These are phyloP conservation scores for Phytophthora tubulina DNA, from an alignment of 352 stramenopile species.

Conservation along the genomic window DNA sequence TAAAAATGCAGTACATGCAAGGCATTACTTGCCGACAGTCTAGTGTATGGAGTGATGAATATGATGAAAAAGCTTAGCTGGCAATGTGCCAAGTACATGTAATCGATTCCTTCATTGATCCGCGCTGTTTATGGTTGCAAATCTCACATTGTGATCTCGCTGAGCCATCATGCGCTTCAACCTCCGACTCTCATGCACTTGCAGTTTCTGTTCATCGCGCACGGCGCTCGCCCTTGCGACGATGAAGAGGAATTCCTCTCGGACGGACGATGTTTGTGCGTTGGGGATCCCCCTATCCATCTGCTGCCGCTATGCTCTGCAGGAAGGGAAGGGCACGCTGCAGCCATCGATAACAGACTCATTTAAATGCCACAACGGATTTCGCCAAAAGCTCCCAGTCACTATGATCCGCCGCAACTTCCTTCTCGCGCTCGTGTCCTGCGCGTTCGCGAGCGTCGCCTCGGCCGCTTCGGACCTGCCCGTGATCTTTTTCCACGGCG, in stretches of 20 bases:
- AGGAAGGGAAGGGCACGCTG: constrained; percentile 11
- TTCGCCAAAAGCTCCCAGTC: constrained; percentile 24
- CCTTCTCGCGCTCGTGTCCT: constrained; percentile 21
- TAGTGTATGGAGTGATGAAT: no score
- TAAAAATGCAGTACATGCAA: no score
- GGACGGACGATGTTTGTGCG: constrained; percentile 18
- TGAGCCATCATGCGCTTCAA: constrained; percentile 16
- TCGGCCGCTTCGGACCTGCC: constrained; percentile 32
- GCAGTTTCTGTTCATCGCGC: constrained; percentile 6
- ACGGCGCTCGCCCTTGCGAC: constrained; percentile 1
- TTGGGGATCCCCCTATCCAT: constrained; percentile 11
- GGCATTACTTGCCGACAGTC: no score
- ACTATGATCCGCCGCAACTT: constrained; percentile 22
- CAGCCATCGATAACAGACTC: constrained; percentile 22
- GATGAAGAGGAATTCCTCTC: constrained; percentile 1
- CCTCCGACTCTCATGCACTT: constrained; percentile 17
- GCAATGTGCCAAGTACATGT: neutral
- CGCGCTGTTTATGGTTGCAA: constrained; percentile 19
- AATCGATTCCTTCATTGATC: neutral
- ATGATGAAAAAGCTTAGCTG: no score
- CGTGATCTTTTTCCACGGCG: constrained; percentile 58
- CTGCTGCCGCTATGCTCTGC: constrained; percentile 14
- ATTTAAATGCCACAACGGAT: constrained; percentile 26
- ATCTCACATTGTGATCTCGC: constrained; percentile 16
- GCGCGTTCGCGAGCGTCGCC: constrained; percentile 6